Base-by-base conservation (phyloP, 352 stramenopile species). In the Thraustochytrium sp. region DNA sequence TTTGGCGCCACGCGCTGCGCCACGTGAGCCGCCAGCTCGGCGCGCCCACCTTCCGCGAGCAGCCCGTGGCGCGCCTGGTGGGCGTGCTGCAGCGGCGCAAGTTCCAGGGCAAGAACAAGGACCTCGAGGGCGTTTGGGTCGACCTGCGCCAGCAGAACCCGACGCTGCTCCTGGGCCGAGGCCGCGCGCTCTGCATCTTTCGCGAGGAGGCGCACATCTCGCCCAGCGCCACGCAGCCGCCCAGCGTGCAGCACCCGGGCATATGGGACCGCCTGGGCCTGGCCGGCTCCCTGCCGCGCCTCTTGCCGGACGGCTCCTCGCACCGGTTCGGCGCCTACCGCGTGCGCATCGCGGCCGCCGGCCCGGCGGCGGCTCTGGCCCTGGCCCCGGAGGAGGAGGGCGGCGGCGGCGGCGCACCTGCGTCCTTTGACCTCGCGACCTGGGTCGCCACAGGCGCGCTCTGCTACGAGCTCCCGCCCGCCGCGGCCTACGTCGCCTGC, bases 1-100 rank as follows among this genome's bases (percentile, higher is more conserved):
- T 95, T 61, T 95, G 91, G 91, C 94, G 94, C 76, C 89, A 94
- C 82, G 88, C 94, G n/a, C 89, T 95, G 46, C 91, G 90, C 26
- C 87, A 90, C 9, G 86, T 95, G 18, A 94, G 91, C 82, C 91
- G 94, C 40, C 36, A 13, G 21, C 38, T 80, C 11, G 29, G 46
- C 9, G 34, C 54, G 18, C 18, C 36, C 54, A 34, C 75, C 13
- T 34, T 84, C 36, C 31, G 49, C 8, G 61, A 76, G 2, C 55
- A 56, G 23, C 54, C 75, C 49, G 42, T 56, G 13, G 8, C 49
- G 9, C 26, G n/a, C 18, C 61, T 84, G 21, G 40, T 26, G 23
- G 26, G 84, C 18, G 11, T 56, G 23, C 31, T 84, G 29, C 34
- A 82, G 23, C 3, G 21, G n/a, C 68, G 68, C 37, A 29, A 53